These are phyloP conservation scores for Naematelia aurantialba DNA, from an alignment of 768 basidiomycete genomes.

Conservation along the genomic window DNA sequence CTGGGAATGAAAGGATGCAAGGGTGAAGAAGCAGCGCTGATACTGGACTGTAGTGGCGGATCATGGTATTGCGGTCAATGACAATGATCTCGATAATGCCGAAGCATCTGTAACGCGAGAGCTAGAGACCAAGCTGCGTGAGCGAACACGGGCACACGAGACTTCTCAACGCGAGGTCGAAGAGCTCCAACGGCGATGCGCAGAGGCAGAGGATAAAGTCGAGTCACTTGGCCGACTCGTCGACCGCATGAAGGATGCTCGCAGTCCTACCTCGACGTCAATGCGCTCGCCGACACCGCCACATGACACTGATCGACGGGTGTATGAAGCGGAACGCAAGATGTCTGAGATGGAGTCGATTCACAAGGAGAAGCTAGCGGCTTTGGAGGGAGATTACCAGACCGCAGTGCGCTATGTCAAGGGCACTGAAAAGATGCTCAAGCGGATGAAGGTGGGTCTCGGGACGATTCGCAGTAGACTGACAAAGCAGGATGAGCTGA, in stretches of 20 bases:
- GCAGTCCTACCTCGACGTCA: slow-evolving; percentile 54
- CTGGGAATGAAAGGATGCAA: too few relatives aligned
- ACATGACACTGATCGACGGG: slow-evolving; percentile 52
- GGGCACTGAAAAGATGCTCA: slow-evolving; percentile 97
- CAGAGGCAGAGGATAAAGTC: slow-evolving; percentile 70
- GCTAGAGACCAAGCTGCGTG: slow-evolving; percentile 71
- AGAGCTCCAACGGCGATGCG: slow-evolving; percentile 62
- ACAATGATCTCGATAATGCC: slow-evolving; percentile 58
- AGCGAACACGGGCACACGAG: slow-evolving; percentile 68
- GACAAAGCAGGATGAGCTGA: slow-evolving; percentile 59
- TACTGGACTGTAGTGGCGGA: slow-evolving; percentile 60
- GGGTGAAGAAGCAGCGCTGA: background rate
- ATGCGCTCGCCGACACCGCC: slow-evolving; percentile 50
- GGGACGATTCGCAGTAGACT: slow-evolving; percentile 5
- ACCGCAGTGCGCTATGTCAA: slow-evolving; percentile 97
- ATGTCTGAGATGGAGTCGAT: slow-evolving; percentile 72
- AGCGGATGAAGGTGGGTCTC: slow-evolving; percentile 70
- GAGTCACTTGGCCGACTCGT: slow-evolving; percentile 64
- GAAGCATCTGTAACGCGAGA: slow-evolving; percentile 53
- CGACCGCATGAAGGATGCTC: slow-evolving; percentile 62
- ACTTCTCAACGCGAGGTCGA: slow-evolving; percentile 71
- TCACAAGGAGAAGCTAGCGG: slow-evolving; percentile 74
- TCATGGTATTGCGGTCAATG: slow-evolving; percentile 74
- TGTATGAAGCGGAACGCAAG: slow-evolving; percentile 69
- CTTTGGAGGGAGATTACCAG: slow-evolving; percentile 93